A percentile compares a stretch with the other conserved stretches of the same genome.
Conservation (phyloP, 1,139 yeast species). For the Starmera stellimalicola region DNA sequence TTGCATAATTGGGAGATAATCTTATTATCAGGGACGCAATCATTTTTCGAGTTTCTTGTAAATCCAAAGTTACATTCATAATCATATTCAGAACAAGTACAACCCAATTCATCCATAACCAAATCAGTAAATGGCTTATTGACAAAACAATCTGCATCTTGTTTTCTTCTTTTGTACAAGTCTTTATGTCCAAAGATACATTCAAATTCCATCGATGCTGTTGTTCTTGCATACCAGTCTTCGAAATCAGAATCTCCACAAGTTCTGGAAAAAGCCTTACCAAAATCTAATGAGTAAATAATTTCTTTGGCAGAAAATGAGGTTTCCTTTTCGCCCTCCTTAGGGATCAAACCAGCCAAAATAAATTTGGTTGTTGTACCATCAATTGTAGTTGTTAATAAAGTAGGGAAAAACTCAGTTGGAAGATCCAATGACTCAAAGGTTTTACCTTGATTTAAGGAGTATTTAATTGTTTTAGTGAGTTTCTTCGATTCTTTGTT, state of each 20-base stretch:
- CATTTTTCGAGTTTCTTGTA: slow-evolving; percentile 29
- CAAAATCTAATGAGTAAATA: slow-evolving; percentile 46
- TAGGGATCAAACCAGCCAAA: slow-evolving; percentile 36
- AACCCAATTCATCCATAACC: slow-evolving; percentile 43
- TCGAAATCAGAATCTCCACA: slow-evolving; percentile 59
- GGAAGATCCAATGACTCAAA: slow-evolving; percentile 53
- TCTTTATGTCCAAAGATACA: slow-evolving; percentile 75
- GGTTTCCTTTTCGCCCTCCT: slow-evolving; percentile 12
- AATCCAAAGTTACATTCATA: slow-evolving; percentile 70
- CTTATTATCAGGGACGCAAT: slow-evolving; percentile 43
- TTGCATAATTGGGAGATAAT: slow-evolving; percentile 19
- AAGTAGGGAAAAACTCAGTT: slow-evolving; percentile 33
- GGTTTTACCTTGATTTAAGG: slow-evolving; percentile 65
- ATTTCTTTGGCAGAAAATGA: slow-evolving; percentile 7
- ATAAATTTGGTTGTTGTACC: slow-evolving; percentile 60
- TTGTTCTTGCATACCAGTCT: slow-evolving; percentile 51
- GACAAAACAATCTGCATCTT: slow-evolving; percentile 60
- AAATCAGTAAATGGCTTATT: slow-evolving; percentile 53
- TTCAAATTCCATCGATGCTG: slow-evolving; percentile 36
- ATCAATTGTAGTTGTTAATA: slow-evolving; percentile 56
- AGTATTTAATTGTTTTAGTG: slow-evolving; percentile 34
- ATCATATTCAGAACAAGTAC: slow-evolving; percentile 58
- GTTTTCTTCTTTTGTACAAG: slow-evolving; percentile 58
- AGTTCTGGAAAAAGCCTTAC: slow-evolving; percentile 43
- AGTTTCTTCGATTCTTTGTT: slow-evolving; percentile 14